Evolutionary conservation across 805 yeast genomes (phyloP).

Genomic region (Metschnikowia borealis): DNA sequence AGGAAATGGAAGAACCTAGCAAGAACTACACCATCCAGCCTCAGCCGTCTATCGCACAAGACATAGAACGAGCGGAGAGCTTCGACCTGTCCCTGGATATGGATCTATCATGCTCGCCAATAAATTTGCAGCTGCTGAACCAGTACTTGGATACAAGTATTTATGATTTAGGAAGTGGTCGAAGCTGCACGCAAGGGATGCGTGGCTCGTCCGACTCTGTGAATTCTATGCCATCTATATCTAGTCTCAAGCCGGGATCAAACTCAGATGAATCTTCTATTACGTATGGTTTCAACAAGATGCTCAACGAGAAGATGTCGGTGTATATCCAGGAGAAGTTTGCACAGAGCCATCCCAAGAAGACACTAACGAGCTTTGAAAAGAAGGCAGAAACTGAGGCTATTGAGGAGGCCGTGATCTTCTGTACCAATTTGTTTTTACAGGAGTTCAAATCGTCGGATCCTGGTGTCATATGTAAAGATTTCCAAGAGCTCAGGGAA

Average conservation of each 20-base stretch:
- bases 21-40: not conserved
- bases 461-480: conserved; percentile 10
- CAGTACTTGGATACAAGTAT: not conserved
- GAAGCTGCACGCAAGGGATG: not conserved
- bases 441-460: conserved; percentile 14
- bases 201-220: conserved; percentile 1
- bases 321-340: conserved; percentile 4
- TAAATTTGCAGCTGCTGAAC: not conserved
- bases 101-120: not conserved
- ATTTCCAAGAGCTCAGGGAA: conserved; percentile 5
- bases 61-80: not conserved
- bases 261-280: not conserved
- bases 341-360: not conserved
- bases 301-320: not conserved
- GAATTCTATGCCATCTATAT: conserved; percentile 5
- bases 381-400: not conserved
- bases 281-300: not conserved
- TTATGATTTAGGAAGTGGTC: not conserved
- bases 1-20: not conserved
- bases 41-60: not conserved
- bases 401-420: conserved; percentile 9
- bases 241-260: not conserved
- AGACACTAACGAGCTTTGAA: not conserved
- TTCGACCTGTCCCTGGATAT: not conserved
- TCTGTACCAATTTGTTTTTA: conserved; percentile 13